These are phyloP conservation scores for Coemansia sp. DNA, from an alignment of 192 early-diverging fungal genomes.

Conservation along the genomic window DNA sequence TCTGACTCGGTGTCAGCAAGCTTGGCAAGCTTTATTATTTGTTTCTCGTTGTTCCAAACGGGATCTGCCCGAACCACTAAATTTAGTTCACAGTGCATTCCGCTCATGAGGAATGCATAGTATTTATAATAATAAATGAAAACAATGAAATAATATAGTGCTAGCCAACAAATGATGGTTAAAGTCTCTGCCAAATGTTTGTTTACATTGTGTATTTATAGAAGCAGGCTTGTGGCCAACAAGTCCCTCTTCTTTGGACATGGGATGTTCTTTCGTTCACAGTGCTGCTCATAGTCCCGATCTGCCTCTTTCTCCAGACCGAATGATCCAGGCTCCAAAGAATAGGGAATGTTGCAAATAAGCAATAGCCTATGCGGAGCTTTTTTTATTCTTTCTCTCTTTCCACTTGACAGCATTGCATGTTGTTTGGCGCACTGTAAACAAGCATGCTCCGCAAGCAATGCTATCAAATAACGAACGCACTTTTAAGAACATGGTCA, in stretches of 20 bases:
- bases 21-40: neutral
- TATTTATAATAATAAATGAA: no score
- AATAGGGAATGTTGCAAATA: no score
- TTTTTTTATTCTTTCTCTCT: no score
- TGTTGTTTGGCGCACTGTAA: neutral
- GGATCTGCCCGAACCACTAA: neutral
- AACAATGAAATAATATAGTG: no score
- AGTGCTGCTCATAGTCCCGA: neutral
- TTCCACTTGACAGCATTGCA: no score
- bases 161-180: no score
- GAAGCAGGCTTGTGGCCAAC: neutral
- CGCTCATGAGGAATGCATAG: no score
- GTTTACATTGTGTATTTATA: neutral
- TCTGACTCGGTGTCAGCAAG: neutral
- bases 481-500: neutral
- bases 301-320: neutral
- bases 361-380: no score
- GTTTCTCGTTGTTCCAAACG: neutral
- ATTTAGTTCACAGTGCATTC: neutral
- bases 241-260: neutral
- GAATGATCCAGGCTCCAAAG: no score
- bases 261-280: neutral
- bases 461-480: neutral
- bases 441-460: neutral
- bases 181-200: neutral